These are phyloP conservation scores for Bassia scoparia DNA, from an alignment of 148 eudicot genomes.

Conservation along the genomic window DNA sequence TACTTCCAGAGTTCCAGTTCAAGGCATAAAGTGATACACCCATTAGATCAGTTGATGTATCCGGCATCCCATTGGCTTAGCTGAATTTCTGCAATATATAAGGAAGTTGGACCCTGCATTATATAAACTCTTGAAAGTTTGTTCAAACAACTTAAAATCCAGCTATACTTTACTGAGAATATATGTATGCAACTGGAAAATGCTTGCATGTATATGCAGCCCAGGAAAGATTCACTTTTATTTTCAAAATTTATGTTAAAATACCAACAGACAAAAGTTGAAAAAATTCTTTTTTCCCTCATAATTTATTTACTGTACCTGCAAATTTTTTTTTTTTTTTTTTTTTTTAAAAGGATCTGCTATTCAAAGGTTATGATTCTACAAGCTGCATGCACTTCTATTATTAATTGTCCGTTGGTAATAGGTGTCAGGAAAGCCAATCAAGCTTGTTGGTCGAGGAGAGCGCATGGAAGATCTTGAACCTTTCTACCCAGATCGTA, in stretches of 20 bases:
- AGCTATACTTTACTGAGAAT: background rate
- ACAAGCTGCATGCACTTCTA: background rate
- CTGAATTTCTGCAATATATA: background rate
- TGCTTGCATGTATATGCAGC: background rate
- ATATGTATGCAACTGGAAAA: constrained; percentile 4
- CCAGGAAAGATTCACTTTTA: background rate
- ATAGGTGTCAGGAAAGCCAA: constrained; percentile 98
- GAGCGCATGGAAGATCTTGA: constrained; percentile 99
- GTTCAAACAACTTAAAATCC: background rate
- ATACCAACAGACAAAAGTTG: background rate
- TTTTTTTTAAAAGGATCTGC: background rate
- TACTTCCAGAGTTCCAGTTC: constrained; percentile 1
- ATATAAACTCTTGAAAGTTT: constrained; percentile 2
- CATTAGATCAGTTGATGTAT: background rate
- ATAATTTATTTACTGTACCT: background rate
- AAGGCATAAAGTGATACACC: background rate
- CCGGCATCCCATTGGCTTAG: background rate
- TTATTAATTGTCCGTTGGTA: constrained; percentile 10
- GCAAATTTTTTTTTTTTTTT: background rate
- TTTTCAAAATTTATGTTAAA: background rate
- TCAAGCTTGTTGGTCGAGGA: constrained; percentile 96
- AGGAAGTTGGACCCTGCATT: background rate
- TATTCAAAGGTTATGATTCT: background rate
- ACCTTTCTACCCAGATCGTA: constrained; percentile 97
- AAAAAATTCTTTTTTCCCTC: background rate